A percentile compares a stretch with the other conserved stretches of the same genome.
Evolutionary conservation across 768 basidiomycete genomes (phyloP).

Genomic region (Tricholoma furcatifolium): DNA sequence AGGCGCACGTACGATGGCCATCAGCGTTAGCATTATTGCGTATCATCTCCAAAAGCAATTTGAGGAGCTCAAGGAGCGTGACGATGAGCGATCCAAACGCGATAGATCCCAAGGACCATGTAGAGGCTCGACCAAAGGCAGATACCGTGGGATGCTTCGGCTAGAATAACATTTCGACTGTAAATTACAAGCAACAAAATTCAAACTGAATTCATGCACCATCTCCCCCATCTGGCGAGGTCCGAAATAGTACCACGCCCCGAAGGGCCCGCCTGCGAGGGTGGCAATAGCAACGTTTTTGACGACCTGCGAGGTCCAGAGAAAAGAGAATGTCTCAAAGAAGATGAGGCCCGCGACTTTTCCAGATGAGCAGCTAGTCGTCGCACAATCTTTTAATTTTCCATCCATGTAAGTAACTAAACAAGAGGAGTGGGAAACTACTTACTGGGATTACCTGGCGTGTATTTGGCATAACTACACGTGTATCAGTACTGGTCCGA

Average conservation of each 20-base stretch:
- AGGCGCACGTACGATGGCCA: slow-evolving; percentile 59
- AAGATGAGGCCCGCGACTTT: slow-evolving; percentile 80
- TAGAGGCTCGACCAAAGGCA: slow-evolving; percentile 73
- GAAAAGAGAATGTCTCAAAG: slow-evolving; percentile 78
- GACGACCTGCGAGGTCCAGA: slow-evolving; percentile 84
- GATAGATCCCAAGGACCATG: slow-evolving; percentile 78
- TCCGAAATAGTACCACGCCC: slow-evolving; percentile 85
- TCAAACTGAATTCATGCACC: slow-evolving; percentile 35
- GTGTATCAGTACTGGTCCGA: not conserved
- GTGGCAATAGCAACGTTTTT: slow-evolving; percentile 78
- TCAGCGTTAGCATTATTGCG: slow-evolving; percentile 59
- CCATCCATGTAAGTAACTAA: not conserved
- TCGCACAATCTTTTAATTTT: slow-evolving; percentile 1
- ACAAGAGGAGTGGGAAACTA: slow-evolving; percentile 27
- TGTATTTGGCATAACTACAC: slow-evolving; percentile 62
- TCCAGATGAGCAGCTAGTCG: slow-evolving; percentile 57
- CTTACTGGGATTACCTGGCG: slow-evolving; percentile 65
- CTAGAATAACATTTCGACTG: slow-evolving; percentile 31
- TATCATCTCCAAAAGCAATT: slow-evolving; percentile 57
- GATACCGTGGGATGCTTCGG: slow-evolving; percentile 70
- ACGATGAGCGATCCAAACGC: slow-evolving; percentile 86
- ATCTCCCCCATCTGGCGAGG: slow-evolving; percentile 63
- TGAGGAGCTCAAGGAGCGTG: slow-evolving; percentile 69
- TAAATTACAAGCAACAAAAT: no score
- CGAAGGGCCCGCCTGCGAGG: slow-evolving; percentile 77